A percentile compares a stretch with the other conserved stretches of the same genome.
Evolutionary conservation across 2,329 filamentous ascomycete genomes (phyloP).

Genomic region (Penicillium sp.): DNA sequence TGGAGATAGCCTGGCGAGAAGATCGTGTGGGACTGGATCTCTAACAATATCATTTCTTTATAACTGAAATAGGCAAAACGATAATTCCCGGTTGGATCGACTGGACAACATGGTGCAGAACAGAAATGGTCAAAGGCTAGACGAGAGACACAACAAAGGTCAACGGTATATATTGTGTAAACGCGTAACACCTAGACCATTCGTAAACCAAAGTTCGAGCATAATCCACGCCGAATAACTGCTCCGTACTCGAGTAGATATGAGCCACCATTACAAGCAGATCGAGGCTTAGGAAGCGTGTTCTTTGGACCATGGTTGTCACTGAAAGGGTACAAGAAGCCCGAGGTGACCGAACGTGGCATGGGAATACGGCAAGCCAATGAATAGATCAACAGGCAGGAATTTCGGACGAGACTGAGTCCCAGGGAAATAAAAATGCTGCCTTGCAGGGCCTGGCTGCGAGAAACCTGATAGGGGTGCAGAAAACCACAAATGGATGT

Average conservation of each 20-base stretch:
- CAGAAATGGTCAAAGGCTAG: conserved; percentile 1
- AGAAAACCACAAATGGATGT: no score
- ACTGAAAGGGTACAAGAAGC: conserved; percentile 5
- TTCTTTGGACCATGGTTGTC: conserved; percentile 10
- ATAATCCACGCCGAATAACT: conserved; percentile 20
- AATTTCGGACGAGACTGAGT: conserved; percentile 12
- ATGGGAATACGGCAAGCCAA: conserved; percentile 15
- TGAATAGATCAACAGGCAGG: conserved; percentile 19
- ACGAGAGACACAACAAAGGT: conserved; percentile 7
- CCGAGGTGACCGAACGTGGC: conserved; percentile 2
- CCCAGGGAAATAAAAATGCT: conserved; percentile 7
- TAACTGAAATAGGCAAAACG: conserved; percentile 8
- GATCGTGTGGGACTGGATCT: conserved; percentile 9
- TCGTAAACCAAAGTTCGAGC: conserved; percentile 19
- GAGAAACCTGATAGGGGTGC: no score
- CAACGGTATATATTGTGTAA: conserved; percentile 7
- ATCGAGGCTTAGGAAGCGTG: conserved; percentile 9
- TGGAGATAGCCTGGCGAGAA: conserved; percentile 1
- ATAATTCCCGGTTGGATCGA: conserved; percentile 1
- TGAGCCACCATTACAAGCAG: conserved; percentile 20
- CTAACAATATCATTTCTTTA: conserved; percentile 14
- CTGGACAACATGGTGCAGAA: conserved; percentile 8
- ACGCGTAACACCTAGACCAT: conserved; percentile 12
- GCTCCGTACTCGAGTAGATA: conserved; percentile 18
- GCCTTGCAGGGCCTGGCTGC: no score